Percentiles rank a stretch among this genome's conserved stretches.
These are phyloP conservation scores for Leishmania martiniquensis DNA, from an alignment of 208 protist genomes.

Conservation along the genomic window DNA sequence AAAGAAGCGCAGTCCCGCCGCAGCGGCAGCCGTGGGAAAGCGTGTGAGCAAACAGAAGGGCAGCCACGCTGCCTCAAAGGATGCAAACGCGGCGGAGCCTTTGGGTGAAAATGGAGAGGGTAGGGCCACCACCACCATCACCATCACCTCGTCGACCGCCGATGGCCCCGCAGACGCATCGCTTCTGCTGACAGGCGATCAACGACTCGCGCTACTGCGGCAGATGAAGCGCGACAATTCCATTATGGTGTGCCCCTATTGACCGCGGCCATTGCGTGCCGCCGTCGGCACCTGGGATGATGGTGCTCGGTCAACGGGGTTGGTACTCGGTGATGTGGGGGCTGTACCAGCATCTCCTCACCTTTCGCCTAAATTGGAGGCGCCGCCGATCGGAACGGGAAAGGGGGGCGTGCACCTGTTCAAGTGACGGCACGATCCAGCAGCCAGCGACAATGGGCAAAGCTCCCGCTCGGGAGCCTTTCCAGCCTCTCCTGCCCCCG, in stretches of 20 bases:
- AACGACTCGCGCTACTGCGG: conserved; percentile 23
- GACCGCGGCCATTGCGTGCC: neutral
- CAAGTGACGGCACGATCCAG: neutral
- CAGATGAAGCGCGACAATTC: conserved; percentile 27
- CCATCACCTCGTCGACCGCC: neutral
- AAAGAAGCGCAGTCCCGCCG: neutral
- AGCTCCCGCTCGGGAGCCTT: neutral
- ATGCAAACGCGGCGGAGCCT: neutral
- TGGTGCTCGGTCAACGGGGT: neutral
- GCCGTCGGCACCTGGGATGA: neutral
- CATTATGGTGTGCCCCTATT: conserved; percentile 28
- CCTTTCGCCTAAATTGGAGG: neutral
- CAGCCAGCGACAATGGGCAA: neutral
- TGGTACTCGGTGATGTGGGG: neutral
- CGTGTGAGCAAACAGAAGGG: neutral
- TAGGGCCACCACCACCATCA: neutral
- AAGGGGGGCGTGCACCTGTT: neutral
- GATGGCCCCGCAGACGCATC: neutral
- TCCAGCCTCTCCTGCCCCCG: neutral
- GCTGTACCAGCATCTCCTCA: neutral
- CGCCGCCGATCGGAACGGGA: neutral
- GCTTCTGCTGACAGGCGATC: conserved; percentile 19
- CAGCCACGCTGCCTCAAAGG: neutral
- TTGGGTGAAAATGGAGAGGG: neutral
- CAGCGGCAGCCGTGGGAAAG: neutral